Evolutionary conservation across 371 early-diverging fungal species (phyloP).

Genomic region (Syncephalastrum racemosum): DNA sequence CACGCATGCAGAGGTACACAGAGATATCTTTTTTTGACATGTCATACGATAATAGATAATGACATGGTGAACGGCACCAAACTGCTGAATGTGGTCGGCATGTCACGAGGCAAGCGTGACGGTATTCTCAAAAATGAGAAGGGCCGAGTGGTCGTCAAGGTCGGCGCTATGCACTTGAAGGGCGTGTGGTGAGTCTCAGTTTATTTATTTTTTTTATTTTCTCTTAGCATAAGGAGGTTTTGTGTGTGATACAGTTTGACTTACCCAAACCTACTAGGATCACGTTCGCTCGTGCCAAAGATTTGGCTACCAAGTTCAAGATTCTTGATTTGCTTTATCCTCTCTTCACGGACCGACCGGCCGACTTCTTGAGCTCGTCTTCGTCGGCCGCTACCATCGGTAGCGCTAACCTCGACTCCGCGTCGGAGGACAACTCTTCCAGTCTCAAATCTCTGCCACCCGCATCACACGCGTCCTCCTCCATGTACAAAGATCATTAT

Average conservation of each 20-base stretch:
- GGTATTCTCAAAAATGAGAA: conserved; percentile 87
- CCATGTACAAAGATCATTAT: no score
- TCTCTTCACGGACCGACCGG: conserved; percentile 72
- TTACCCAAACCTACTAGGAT: conserved; percentile 42
- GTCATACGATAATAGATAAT: conserved; percentile 51
- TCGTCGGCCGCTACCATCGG: background rate
- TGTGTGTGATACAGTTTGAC: conserved; percentile 6
- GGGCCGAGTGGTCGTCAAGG: conserved; percentile 83
- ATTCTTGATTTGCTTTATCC: conserved; percentile 73
- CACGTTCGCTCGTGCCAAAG: conserved; percentile 70
- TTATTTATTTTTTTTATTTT: conserved; percentile 3
- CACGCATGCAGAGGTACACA: background rate
- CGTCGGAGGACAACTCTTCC: no score
- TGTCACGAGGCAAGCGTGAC: conserved; percentile 89
- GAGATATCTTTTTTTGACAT: background rate
- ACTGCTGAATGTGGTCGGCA: conserved; percentile 80
- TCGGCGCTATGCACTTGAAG: conserved; percentile 87
- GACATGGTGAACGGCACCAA: conserved; percentile 88
- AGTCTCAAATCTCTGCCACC: no score
- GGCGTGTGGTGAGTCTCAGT: conserved; percentile 73
- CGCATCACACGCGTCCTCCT: no score
- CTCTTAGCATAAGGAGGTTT: background rate
- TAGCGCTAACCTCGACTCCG: no score
- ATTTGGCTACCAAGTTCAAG: conserved; percentile 69
- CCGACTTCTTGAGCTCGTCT: conserved; percentile 22